Conservation (phyloP, 495 filamentous ascomycete species). For the Xylaria palmicola region DNA sequence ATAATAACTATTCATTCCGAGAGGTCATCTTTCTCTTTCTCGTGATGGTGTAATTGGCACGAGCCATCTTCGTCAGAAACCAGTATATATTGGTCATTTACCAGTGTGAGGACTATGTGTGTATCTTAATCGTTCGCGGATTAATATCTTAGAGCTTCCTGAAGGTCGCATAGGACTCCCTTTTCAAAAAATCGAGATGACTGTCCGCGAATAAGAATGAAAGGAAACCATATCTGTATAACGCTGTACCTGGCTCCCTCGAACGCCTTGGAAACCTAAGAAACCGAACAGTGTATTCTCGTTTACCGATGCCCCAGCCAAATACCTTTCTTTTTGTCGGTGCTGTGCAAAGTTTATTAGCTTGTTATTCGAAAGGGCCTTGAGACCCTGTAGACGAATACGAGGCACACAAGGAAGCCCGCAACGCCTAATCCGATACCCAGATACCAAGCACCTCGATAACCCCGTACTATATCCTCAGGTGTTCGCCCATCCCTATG, state of each 20-base stretch:
- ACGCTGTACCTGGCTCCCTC: not conserved
- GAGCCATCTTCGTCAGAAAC: not conserved
- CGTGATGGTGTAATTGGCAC: not conserved
- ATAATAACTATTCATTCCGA: not conserved
- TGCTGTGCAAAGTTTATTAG: not conserved
- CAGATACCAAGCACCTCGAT: constrained; percentile 39
- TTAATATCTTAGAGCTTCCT: no score
- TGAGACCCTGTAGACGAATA: constrained; percentile 30
- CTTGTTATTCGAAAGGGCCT: constrained; percentile 1
- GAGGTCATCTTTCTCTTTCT: not conserved
- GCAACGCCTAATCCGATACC: constrained; percentile 26
- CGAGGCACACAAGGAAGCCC: constrained; percentile 23
- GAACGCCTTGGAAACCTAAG: not conserved
- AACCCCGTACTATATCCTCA: constrained; percentile 39
- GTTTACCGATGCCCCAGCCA: not conserved
- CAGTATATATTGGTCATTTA: not conserved
- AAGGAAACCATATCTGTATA: not conserved
- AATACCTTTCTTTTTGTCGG: not conserved
- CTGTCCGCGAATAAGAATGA: not conserved
- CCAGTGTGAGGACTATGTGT: not conserved
- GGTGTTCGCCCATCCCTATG: constrained; percentile 32
- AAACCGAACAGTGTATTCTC: not conserved
- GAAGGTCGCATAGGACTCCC: no score
- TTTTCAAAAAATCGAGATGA: no score
- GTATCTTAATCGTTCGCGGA: no score